A percentile compares a stretch with the other conserved stretches of the same genome.
These are phyloP conservation scores for Paecilomyces dactylethromorphus DNA, from an alignment of 2,329 filamentous ascomycete species.

Conservation along the genomic window DNA sequence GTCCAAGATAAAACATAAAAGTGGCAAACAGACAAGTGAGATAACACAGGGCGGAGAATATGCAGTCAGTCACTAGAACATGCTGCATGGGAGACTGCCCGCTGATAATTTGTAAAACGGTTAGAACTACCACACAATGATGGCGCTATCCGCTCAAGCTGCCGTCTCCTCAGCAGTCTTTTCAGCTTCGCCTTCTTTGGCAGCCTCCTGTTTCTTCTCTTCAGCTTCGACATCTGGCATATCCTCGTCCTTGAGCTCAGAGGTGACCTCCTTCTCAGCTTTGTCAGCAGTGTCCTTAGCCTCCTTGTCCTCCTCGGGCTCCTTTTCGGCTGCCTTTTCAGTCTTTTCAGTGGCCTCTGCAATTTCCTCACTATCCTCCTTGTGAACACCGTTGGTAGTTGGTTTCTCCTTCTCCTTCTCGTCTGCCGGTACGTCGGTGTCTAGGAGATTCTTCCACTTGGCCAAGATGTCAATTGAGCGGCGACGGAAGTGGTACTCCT, in stretches of 20 bases:
- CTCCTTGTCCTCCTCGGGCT: conserved; percentile 25
- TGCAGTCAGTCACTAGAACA: background rate
- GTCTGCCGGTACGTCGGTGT: conserved; percentile 38
- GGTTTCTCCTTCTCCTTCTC: conserved; percentile 36
- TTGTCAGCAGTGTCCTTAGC: conserved; percentile 7
- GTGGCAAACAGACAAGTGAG: background rate
- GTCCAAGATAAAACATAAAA: background rate
- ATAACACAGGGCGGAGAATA: background rate
- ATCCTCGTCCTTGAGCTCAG: conserved; percentile 26
- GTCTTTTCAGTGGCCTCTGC: conserved; percentile 21
- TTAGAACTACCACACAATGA: background rate
- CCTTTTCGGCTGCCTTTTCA: conserved; percentile 25
- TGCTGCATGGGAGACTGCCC: background rate
- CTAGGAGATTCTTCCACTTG: conserved; percentile 83
- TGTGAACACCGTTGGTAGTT: conserved; percentile 36
- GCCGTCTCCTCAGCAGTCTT: conserved; percentile 1
- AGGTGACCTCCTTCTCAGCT: conserved; percentile 24
- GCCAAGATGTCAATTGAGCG: conserved; percentile 74
- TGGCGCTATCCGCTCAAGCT: background rate
- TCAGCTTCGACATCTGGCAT: conserved; percentile 34
- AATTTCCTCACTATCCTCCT: conserved; percentile 23
- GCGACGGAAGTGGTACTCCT: conserved; percentile 81
- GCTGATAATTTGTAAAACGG: background rate
- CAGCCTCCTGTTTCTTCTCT: conserved; percentile 24
- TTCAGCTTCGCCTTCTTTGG: conserved; percentile 8